Evolutionary conservation across 441 rosid genomes (phyloP).

Genomic region (Cnidoscolus chayamansa): DNA sequence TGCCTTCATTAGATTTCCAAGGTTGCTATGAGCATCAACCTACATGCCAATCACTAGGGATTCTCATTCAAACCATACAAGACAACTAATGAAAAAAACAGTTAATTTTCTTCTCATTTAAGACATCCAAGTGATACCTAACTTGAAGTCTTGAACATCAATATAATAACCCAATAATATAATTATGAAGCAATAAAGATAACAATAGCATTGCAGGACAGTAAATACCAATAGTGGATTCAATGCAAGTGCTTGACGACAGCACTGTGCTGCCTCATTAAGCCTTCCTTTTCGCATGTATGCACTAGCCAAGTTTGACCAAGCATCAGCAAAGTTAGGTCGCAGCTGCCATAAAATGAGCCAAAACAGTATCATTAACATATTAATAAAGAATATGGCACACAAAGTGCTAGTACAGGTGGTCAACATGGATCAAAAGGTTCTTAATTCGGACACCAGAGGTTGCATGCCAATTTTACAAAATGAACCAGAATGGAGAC

Average conservation of each 20-base stretch:
- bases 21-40: conserved; percentile 99
- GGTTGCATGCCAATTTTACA: neutral
- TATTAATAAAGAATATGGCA: neutral
- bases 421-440: too few relatives aligned
- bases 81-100: conserved; percentile 8
- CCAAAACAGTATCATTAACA: conserved; percentile 11
- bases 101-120: conserved; percentile 2
- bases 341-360: conserved; percentile 57
- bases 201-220: neutral
- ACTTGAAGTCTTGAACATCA: neutral
- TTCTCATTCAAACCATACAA: neutral
- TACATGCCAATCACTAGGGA: conserved; percentile 23
- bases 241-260: conserved; percentile 83
- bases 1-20: conserved; percentile 92
- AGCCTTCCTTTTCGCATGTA: conserved; percentile 96
- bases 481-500: neutral
- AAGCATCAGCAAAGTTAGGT: conserved; percentile 96
- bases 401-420: neutral
- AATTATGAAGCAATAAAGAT: too few relatives aligned
- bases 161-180: neutral
- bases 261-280: conserved; percentile 90
- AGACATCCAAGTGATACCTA: neutral
- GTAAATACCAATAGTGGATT: conserved; percentile 80
- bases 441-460: neutral
- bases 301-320: conserved; percentile 98